Percentiles rank a stretch among this genome's conserved stretches.
phyloP scores from a whole-genome alignment of 345 rosid species.

The Lepidium aucheri region DNA sequence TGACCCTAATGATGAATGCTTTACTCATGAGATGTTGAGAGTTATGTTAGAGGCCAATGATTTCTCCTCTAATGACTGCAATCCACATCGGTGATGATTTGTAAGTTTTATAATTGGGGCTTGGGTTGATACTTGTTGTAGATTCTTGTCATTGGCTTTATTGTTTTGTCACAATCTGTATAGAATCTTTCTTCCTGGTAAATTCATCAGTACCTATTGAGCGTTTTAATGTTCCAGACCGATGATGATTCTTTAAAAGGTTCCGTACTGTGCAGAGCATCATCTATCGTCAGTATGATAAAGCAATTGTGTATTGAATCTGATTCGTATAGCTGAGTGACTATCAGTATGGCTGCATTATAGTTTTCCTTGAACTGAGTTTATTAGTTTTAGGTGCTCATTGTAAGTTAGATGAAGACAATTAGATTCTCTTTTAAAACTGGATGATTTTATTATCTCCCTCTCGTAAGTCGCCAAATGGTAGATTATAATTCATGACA shows the following conservation, averaged over 20 bases:
- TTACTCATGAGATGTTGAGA: conserved; percentile 25
- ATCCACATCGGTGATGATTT: conserved; percentile 20
- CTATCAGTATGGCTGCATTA: not conserved
- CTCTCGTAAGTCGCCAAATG: not conserved
- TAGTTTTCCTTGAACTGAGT: not conserved
- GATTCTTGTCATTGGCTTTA: not conserved
- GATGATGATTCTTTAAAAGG: not conserved
- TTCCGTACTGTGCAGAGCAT: not conserved
- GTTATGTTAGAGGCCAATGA: conserved; percentile 29
- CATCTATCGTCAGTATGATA: not conserved
- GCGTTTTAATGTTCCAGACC: not conserved
- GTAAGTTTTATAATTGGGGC: not conserved
- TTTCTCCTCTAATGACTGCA: conserved; percentile 22
- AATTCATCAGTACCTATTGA: not conserved
- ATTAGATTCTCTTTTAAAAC: not conserved
- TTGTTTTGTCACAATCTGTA: conserved; percentile 7
- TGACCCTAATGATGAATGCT: conserved; percentile 29
- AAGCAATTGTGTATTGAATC: conserved; percentile 15
- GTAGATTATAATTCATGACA: not conserved
- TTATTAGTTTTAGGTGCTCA: conserved; percentile 4
- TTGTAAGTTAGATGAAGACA: not conserved
- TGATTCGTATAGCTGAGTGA: not conserved
- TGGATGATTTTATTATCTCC: not conserved
- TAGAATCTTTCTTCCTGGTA: conserved; percentile 1
- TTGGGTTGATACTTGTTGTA: conserved; percentile 7